These are phyloP conservation scores for Sechiopsis laciniata DNA, from an alignment of 306 rosid species.

Conservation along the genomic window DNA sequence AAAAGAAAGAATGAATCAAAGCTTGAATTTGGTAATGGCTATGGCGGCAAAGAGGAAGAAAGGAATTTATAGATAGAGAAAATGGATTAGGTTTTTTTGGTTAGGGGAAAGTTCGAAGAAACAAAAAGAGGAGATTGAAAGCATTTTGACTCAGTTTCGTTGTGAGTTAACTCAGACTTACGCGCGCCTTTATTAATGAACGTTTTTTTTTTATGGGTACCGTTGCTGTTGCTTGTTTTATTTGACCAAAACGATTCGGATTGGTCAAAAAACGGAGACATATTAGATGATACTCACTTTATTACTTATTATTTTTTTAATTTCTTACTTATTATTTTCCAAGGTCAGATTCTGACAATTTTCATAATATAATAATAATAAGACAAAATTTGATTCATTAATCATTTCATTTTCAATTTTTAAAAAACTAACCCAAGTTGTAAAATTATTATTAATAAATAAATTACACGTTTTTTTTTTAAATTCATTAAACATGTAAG, in stretches of 20 bases:
- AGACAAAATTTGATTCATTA: no score
- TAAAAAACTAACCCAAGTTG: no score
- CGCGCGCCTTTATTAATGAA: background rate
- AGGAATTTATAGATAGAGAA: background rate
- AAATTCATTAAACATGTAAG: no score
- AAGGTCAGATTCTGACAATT: background rate
- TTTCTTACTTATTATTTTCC: background rate
- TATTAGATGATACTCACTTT: background rate
- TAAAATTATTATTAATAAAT: no score
- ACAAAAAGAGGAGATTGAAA: background rate
- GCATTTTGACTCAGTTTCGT: background rate
- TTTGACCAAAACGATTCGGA: background rate
- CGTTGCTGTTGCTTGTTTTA: background rate
- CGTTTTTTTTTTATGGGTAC: background rate
- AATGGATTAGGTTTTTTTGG: background rate
- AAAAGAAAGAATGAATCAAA: background rate
- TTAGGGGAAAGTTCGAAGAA: background rate
- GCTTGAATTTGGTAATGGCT: background rate
- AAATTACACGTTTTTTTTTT: no score
- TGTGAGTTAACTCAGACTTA: background rate
- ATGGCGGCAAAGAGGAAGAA: background rate
- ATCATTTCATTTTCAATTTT: no score
- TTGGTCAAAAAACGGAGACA: slow-evolving; percentile 10
- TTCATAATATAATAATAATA: background rate
- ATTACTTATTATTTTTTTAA: background rate